Evolutionary conservation across 2,329 filamentous ascomycete genomes (phyloP).

Genomic region (Talaromyces sp.): DNA sequence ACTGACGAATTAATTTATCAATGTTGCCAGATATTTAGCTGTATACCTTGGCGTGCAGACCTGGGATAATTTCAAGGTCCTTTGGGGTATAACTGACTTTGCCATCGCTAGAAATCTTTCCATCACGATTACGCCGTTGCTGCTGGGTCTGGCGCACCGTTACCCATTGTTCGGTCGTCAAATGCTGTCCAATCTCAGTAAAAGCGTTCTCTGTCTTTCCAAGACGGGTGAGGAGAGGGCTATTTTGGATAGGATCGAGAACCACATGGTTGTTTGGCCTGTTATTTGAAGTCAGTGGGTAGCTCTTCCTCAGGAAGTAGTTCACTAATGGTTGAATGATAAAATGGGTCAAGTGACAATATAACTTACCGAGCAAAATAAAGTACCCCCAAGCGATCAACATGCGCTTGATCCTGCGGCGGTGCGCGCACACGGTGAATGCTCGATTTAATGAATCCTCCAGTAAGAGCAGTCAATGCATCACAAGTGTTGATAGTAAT

Average conservation of each 20-base stretch:
- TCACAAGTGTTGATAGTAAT: constrained; percentile 51
- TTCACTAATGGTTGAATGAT: neutral
- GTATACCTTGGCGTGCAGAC: constrained; percentile 36
- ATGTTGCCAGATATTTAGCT: constrained; percentile 11
- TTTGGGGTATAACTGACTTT: constrained; percentile 31
- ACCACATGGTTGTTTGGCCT: constrained; percentile 41
- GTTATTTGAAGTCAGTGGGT: neutral
- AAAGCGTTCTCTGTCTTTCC: constrained; percentile 35
- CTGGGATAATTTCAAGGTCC: constrained; percentile 40
- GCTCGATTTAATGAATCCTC: constrained; percentile 46
- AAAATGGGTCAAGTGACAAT: too few species aligned
- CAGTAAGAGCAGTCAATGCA: constrained; percentile 45
- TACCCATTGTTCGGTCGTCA: constrained; percentile 39
- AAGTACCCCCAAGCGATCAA: constrained; percentile 40
- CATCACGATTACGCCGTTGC: constrained; percentile 26
- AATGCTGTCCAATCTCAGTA: constrained; percentile 35
- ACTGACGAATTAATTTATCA: too few species aligned
- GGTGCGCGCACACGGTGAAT: constrained; percentile 48
- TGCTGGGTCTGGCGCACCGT: constrained; percentile 39
- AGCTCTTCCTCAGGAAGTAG: too few species aligned
- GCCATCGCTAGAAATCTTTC: constrained; percentile 30
- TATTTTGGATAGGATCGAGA: constrained; percentile 33
- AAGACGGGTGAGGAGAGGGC: constrained; percentile 31
- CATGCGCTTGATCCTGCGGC: constrained; percentile 43
- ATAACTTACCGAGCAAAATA: constrained; percentile 42